Percentiles rank a stretch among this genome's conserved stretches.
phyloP scores from a whole-genome alignment of 106 monocot genomes.

The Allium sativum region DNA sequence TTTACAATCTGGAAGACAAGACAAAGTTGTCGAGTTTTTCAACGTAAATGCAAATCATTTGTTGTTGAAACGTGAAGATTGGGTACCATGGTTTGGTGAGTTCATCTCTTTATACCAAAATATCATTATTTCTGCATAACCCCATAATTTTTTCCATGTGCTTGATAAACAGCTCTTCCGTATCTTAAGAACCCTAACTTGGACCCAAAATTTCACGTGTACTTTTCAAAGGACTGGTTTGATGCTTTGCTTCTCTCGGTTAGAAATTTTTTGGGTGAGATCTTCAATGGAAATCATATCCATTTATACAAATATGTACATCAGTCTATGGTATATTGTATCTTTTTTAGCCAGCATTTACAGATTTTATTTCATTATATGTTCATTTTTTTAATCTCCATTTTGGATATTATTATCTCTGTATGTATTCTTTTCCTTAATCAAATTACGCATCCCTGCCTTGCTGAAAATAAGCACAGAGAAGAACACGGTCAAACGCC shows the following conservation, averaged over 20 bases:
- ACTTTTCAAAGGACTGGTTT: constrained; percentile 94
- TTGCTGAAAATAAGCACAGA: constrained; percentile 85
- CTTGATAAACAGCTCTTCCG: constrained; percentile 65
- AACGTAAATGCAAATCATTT: constrained; percentile 61
- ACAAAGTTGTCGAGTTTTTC: constrained; percentile 84
- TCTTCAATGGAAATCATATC: constrained; percentile 96
- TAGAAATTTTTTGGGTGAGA: constrained; percentile 80
- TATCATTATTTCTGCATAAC: constrained; percentile 3
- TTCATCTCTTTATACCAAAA: neutral
- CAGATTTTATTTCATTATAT: too few species aligned
- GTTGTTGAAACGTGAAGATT: constrained; percentile 67
- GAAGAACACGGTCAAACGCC: constrained; percentile 73
- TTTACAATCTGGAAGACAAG: constrained; percentile 59
- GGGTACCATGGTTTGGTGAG: constrained; percentile 93
- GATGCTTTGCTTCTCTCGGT: constrained; percentile 76
- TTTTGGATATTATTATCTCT: neutral
- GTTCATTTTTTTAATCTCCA: too few species aligned
- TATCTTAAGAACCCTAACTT: constrained; percentile 81
- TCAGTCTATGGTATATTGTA: too few species aligned
- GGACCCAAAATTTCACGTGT: constrained; percentile 85
- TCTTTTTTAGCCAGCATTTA: too few species aligned
- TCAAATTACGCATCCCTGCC: constrained; percentile 59
- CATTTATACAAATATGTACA: constrained; percentile 12
- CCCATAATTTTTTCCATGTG: neutral
- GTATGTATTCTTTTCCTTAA: constrained; percentile 49